phyloP scores from a whole-genome alignment of 805 yeast genomes.

The Metschnikowia shivogae region DNA sequence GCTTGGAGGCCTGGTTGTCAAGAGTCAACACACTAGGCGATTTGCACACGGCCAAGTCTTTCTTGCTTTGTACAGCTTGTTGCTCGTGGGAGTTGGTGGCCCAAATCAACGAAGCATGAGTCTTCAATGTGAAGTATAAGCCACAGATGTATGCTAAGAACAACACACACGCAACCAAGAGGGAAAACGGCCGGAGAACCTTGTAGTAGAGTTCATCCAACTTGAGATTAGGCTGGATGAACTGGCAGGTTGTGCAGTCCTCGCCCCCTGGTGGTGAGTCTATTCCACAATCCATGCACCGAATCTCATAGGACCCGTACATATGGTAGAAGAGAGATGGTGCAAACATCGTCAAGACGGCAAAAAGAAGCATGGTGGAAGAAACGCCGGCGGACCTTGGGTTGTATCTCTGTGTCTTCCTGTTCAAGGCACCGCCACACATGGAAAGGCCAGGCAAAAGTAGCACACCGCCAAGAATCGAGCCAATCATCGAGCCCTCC shows the following conservation, averaged over 20 bases:
- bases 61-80: slow-evolving; percentile 17
- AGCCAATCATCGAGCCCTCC: slow-evolving; percentile 94
- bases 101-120: slow-evolving; percentile 97
- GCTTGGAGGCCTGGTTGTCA: slow-evolving; percentile 11
- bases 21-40: slow-evolving; percentile 39
- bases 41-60: slow-evolving; percentile 23
- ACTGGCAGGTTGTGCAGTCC: slow-evolving; percentile 69
- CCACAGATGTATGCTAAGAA: slow-evolving; percentile 87
- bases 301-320: slow-evolving; percentile 79
- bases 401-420: slow-evolving; percentile 92
- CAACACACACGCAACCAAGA: slow-evolving; percentile 73
- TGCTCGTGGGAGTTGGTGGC: slow-evolving; percentile 46
- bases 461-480: slow-evolving; percentile 86
- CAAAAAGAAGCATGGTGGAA: slow-evolving; percentile 89
- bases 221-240: slow-evolving; percentile 70
- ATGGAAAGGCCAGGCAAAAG: slow-evolving; percentile 90
- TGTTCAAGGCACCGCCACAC: slow-evolving; percentile 93
- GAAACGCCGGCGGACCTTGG: slow-evolving; percentile 97
- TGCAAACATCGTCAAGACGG: slow-evolving; percentile 84
- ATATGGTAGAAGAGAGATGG: slow-evolving; percentile 89
- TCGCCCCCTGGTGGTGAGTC: slow-evolving; percentile 14
- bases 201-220: slow-evolving; percentile 61
- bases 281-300: slow-evolving; percentile 54
- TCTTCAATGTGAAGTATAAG: slow-evolving; percentile 84
- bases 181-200: slow-evolving; percentile 77